A percentile compares a stretch with the other conserved stretches of the same genome.
phyloP scores from a whole-genome alignment of 805 yeast species.

The Yarrowia porcina region DNA sequence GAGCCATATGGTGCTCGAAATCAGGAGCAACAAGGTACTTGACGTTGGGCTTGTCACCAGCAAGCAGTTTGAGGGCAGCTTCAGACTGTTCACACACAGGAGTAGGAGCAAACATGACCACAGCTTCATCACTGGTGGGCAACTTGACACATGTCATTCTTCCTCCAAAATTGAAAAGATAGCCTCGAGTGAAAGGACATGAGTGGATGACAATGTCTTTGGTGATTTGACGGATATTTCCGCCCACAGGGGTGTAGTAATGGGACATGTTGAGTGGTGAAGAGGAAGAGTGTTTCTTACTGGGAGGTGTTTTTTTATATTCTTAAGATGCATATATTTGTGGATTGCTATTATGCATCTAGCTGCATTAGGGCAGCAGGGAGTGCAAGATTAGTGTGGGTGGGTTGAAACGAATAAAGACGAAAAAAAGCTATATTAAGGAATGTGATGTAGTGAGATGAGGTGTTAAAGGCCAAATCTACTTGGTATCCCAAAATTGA shows the following conservation, averaged over 20 bases:
- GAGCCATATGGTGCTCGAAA: slow-evolving; percentile 62
- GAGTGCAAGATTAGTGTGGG: no score
- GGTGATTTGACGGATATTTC: slow-evolving; percentile 27
- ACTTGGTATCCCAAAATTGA: no score
- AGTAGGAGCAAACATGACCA: slow-evolving; percentile 29
- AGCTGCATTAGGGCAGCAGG: no score
- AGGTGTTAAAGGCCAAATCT: no score
- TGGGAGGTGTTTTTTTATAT: no score
- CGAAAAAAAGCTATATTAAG: no score
- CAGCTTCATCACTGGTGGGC: slow-evolving; percentile 17
- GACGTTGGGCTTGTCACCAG: slow-evolving; percentile 29
- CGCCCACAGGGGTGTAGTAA: slow-evolving; percentile 31
- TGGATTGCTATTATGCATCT: no score
- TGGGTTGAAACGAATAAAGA: no score
- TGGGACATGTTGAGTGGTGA: neutral
- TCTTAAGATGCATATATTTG: neutral
- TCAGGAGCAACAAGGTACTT: slow-evolving; percentile 56
- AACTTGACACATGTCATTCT: slow-evolving; percentile 30
- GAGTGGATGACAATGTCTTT: slow-evolving; percentile 30
- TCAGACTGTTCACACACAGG: slow-evolving; percentile 32
- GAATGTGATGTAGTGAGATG: no score
- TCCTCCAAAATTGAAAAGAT: slow-evolving; percentile 29
- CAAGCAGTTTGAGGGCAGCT: slow-evolving; percentile 26
- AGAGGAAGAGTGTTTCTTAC: neutral
- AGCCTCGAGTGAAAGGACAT: slow-evolving; percentile 29